A percentile compares a stretch with the other conserved stretches of the same genome.
Evolutionary conservation across 2,329 filamentous ascomycete genomes (phyloP).

Genomic region (Botryotinia convoluta): DNA sequence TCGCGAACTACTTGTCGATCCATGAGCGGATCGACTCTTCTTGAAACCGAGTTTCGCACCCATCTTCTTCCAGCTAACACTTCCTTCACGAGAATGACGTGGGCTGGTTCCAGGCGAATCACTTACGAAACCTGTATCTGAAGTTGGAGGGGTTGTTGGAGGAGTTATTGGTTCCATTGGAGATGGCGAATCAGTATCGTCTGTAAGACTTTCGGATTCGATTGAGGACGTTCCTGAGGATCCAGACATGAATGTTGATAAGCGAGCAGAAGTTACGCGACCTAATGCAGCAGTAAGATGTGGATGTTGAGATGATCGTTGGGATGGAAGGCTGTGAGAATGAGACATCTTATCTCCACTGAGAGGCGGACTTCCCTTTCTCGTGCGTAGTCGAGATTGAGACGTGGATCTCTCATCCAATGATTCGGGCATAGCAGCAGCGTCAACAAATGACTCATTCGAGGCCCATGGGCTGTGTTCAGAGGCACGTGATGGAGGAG

Average conservation of each 20-base stretch:
- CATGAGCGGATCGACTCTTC: slow-evolving; percentile 48
- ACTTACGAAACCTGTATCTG: slow-evolving; percentile 42
- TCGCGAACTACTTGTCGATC: slow-evolving; percentile 43
- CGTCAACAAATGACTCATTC: slow-evolving; percentile 34
- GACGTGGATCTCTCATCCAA: slow-evolving; percentile 35
- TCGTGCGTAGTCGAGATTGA: slow-evolving; percentile 26
- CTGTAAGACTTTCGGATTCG: slow-evolving; percentile 54
- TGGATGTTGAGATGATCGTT: slow-evolving; percentile 34
- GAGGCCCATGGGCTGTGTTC: slow-evolving; percentile 37
- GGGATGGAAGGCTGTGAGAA: slow-evolving; percentile 29
- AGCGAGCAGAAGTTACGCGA: slow-evolving; percentile 27
- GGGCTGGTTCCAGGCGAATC: slow-evolving; percentile 34
- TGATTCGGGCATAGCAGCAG: slow-evolving; percentile 32
- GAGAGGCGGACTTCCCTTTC: slow-evolving; percentile 33
- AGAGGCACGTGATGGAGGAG: slow-evolving; percentile 29
- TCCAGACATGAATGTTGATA: slow-evolving; percentile 32
- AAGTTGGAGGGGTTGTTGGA: slow-evolving; percentile 67
- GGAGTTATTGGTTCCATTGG: slow-evolving; percentile 67
- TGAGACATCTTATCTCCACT: slow-evolving; percentile 28
- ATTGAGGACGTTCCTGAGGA: slow-evolving; percentile 46
- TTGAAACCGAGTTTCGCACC: slow-evolving; percentile 59
- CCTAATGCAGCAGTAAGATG: slow-evolving; percentile 33
- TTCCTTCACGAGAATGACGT: slow-evolving; percentile 26
- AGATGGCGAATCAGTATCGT: slow-evolving; percentile 56
- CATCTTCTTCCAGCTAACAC: slow-evolving; percentile 60